Evolutionary conservation across 805 yeast species (phyloP).

Genomic region (Saccharomyces eubayanus): DNA sequence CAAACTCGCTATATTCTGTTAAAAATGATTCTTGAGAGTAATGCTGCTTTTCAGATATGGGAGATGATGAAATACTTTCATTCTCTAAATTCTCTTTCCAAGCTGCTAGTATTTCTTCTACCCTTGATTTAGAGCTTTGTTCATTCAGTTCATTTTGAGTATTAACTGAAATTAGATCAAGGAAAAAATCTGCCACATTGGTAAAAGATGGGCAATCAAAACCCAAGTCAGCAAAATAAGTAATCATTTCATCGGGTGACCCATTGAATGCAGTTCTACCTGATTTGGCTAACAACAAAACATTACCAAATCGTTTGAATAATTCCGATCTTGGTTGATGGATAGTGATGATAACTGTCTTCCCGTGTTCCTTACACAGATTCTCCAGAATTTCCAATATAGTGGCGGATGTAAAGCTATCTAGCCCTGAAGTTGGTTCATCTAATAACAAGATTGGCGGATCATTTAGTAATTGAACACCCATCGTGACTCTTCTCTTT

Average conservation of each 20-base stretch:
- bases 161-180: conserved; percentile 60
- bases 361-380: conserved; percentile 45
- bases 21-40: conserved; percentile 13
- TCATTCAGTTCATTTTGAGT: conserved; percentile 39
- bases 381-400: conserved; percentile 52
- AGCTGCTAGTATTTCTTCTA: conserved; percentile 29
- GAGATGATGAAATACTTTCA: neutral
- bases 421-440: conserved; percentile 87
- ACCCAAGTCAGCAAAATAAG: conserved; percentile 43
- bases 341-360: conserved; percentile 66
- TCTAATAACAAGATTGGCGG: conserved; percentile 69
- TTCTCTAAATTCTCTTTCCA: conserved; percentile 29
- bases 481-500: conserved; percentile 75
- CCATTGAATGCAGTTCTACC: conserved; percentile 68
- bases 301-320: conserved; percentile 56
- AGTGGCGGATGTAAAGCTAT: conserved; percentile 66
- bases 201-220: conserved; percentile 50
- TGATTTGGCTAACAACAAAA: conserved; percentile 66
- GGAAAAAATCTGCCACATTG: conserved; percentile 65
- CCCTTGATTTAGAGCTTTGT: conserved; percentile 33
- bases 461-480: conserved; percentile 63
- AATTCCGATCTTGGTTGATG: conserved; percentile 76
- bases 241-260: conserved; percentile 35
- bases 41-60: neutral
- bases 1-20: conserved; percentile 13